Evolutionary conservation across 306 rosid species (phyloP), one percentile per base, ranked within the genome.

Genomic region (Gleditsia sinensis): DNA sequence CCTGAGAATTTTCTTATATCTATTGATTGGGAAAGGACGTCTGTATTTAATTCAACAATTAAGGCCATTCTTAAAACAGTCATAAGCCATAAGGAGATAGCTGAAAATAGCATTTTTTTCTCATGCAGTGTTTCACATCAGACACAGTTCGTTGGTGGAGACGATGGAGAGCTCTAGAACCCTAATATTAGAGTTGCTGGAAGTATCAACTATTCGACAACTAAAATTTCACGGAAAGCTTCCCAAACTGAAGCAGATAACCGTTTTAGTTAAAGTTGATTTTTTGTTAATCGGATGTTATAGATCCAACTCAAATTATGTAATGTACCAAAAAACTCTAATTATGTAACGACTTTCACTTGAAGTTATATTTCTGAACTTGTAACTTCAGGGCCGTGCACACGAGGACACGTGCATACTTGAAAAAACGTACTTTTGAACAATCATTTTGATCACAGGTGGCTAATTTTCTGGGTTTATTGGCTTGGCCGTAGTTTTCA

Each of bases 81-180:
- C 19, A 42, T 57, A 57, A 28, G 23, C 39, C 63, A 43, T 49
- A 21, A 40, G 66, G 19, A 57, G 57, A 67, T 61, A 40, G 54
- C 80, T 68, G 49, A 58, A 43, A 59, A 25, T 23, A 49, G 32
- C 11, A 68, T 30, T 74, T 19, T 81, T 69, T 17, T 50, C 37
- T 58, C 33, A 37, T 89, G 83, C 93, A 86, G 90, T 67, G 85
- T 23, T 21, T 78, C 80, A 23, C 25, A 59, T 7, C 70, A 68
- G 46, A 82, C 57, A 11, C 80, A 65, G 28, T 78, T n/a, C 17
- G 73, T 21, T 28, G 84, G 60, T 23, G 91, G 30, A 46, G 78
- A 80, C 2, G 61, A 87, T 51, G 86, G 84, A 40, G 96, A 91
- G 81, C 93, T 91, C 79, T 88, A 71, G 86, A 72, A 34, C 69